These are phyloP conservation scores for Populus davidiana DNA, from an alignment of 345 rosid species.

Conservation along the genomic window DNA sequence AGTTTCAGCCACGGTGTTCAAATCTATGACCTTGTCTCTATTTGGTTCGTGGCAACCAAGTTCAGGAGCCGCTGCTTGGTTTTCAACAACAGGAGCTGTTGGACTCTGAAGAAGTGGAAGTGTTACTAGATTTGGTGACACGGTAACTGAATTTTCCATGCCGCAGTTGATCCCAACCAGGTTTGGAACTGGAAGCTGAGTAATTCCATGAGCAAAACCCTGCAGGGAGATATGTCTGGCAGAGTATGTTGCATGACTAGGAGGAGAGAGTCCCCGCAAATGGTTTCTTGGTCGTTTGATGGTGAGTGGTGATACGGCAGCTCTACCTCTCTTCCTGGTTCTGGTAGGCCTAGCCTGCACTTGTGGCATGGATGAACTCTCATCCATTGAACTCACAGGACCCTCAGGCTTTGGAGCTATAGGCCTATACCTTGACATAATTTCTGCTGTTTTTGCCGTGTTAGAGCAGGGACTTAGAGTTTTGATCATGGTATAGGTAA, in stretches of 20 bases:
- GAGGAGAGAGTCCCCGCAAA: conserved; percentile 25
- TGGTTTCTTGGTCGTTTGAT: conserved; percentile 47
- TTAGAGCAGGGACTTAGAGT: conserved; percentile 42
- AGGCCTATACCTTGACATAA: conserved; percentile 87
- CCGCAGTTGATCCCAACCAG: conserved; percentile 17
- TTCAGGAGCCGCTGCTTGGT: conserved; percentile 17
- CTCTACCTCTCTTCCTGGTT: conserved; percentile 82
- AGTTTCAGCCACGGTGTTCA: conserved; percentile 46
- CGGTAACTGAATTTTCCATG: conserved; percentile 25
- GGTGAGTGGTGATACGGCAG: conserved; percentile 44
- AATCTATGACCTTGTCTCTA: conserved; percentile 44
- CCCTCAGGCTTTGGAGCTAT: conserved; percentile 85
- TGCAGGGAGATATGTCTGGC: conserved; percentile 31
- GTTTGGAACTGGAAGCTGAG: conserved; percentile 39
- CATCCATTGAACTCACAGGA: conserved; percentile 26
- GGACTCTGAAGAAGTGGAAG: conserved; percentile 71
- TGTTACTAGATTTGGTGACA: conserved; percentile 52
- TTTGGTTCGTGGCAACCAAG: conserved; percentile 38
- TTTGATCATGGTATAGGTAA: conserved; percentile 54
- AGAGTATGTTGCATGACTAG: conserved; percentile 23
- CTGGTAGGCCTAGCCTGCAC: conserved; percentile 82
- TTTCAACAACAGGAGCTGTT: conserved; percentile 14
- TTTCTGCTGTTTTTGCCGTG: conserved; percentile 80
- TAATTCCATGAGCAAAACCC: conserved; percentile 38
- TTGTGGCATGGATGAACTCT: conserved; percentile 56